A percentile compares a stretch with the other conserved stretches of the same genome.
phyloP scores from a whole-genome alignment of 306 rosid genomes.

The Cucurbita ficifolia region DNA sequence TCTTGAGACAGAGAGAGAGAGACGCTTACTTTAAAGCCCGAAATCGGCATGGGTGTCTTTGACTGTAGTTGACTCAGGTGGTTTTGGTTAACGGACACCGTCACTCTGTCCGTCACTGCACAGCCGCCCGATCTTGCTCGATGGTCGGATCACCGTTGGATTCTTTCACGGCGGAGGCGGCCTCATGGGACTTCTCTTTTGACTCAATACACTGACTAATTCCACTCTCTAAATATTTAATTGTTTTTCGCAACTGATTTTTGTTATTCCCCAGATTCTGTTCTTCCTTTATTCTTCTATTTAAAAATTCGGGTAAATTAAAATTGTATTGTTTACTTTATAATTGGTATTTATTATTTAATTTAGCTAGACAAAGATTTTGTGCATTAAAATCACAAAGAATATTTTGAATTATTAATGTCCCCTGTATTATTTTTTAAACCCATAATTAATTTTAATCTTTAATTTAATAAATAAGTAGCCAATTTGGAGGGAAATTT shows the following conservation, averaged over 20 bases:
- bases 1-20: constrained; percentile 1
- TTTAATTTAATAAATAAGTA: background rate
- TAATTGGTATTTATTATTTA: background rate
- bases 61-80: constrained; percentile 67
- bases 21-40: constrained; percentile 3
- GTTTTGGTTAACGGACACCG: constrained; percentile 24
- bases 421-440: background rate
- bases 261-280: background rate
- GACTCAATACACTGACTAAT: constrained; percentile 12
- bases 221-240: background rate
- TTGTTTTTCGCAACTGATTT: background rate
- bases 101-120: constrained; percentile 16
- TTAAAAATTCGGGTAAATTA: background rate
- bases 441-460: background rate
- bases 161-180: constrained; percentile 16
- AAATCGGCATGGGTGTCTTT: constrained; percentile 33
- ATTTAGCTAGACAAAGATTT: background rate
- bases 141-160: constrained; percentile 7
- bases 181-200: constrained; percentile 4
- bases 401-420: background rate
- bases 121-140: background rate
- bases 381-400: background rate
- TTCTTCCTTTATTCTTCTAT: background rate
- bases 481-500: background rate
- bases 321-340: background rate